A percentile compares a stretch with the other conserved stretches of the same genome.
phyloP scores from a whole-genome alignment of 2,329 filamentous ascomycete genomes.

The Botryotinia globosa region DNA sequence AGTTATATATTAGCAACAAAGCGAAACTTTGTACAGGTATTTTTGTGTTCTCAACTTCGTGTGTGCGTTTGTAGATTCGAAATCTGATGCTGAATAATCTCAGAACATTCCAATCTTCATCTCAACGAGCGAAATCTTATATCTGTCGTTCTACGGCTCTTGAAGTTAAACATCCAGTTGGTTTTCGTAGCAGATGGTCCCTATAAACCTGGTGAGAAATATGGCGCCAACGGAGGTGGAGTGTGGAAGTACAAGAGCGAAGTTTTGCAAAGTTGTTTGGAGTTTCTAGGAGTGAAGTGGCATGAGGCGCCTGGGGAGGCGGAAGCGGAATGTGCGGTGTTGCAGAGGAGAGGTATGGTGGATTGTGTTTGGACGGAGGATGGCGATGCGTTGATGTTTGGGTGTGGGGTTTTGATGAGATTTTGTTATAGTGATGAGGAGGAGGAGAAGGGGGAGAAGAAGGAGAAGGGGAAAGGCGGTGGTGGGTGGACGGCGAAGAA shows the following conservation, averaged over 20 bases:
- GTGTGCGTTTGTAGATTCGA: too few species aligned
- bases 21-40: background rate
- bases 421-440: constrained; percentile 10
- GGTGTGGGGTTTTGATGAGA: constrained; percentile 47
- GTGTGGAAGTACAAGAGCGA: constrained; percentile 42
- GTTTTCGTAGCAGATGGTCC: constrained; percentile 85
- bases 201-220: constrained; percentile 63
- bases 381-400: constrained; percentile 94
- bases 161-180: constrained; percentile 71
- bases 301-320: constrained; percentile 90
- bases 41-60: background rate
- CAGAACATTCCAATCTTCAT: background rate
- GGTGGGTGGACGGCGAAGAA: constrained; percentile 16
- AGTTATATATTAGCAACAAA: constrained; percentile 45
- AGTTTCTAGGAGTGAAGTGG: constrained; percentile 74
- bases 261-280: constrained; percentile 51
- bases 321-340: constrained; percentile 84
- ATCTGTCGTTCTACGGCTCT: constrained; percentile 74
- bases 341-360: constrained; percentile 75
- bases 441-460: background rate
- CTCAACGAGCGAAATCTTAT: constrained; percentile 51
- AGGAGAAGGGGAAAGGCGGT: constrained; percentile 17
- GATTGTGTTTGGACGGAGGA: constrained; percentile 93
- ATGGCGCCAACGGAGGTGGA: background rate
- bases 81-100: background rate